A percentile compares a stretch with the other conserved stretches of the same genome.
phyloP scores from a whole-genome alignment of 1,139 yeast species.

The Yamadazyma buinensis region DNA sequence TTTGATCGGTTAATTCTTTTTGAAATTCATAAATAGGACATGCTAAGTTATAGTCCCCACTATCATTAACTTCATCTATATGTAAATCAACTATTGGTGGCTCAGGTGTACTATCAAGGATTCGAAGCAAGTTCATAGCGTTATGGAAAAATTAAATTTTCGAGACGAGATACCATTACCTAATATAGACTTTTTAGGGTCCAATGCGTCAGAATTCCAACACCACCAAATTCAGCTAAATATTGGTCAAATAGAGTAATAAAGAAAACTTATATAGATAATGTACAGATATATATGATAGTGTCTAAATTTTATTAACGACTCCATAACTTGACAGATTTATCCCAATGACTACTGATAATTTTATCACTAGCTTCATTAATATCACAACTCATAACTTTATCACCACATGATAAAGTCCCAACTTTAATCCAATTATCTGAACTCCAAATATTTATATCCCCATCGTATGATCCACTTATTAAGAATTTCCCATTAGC shows the following conservation, averaged over 20 bases:
- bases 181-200: neutral
- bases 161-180: neutral
- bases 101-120: conserved; percentile 81
- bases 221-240: too few species aligned
- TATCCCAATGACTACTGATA: conserved; percentile 80
- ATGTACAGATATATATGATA: too few species aligned
- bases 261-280: too few species aligned
- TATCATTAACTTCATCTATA: conserved; percentile 30
- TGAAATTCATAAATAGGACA: conserved; percentile 89
- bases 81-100: conserved; percentile 67
- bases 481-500: conserved; percentile 48
- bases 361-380: conserved; percentile 38
- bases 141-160: conserved; percentile 1
- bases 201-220: too few species aligned
- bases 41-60: conserved; percentile 77
- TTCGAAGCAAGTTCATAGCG: conserved; percentile 68
- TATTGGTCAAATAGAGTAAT: too few species aligned
- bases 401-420: conserved; percentile 58
- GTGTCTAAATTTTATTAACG: neutral
- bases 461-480: conserved; percentile 70
- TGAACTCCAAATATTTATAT: conserved; percentile 59
- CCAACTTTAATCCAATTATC: conserved; percentile 68
- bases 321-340: conserved; percentile 64
- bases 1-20: conserved; percentile 87
- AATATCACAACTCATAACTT: conserved; percentile 69